Base-by-base conservation (phyloP, 2,329 filamentous ascomycete genomes). In the Emmonsiellopsis sp. region DNA sequence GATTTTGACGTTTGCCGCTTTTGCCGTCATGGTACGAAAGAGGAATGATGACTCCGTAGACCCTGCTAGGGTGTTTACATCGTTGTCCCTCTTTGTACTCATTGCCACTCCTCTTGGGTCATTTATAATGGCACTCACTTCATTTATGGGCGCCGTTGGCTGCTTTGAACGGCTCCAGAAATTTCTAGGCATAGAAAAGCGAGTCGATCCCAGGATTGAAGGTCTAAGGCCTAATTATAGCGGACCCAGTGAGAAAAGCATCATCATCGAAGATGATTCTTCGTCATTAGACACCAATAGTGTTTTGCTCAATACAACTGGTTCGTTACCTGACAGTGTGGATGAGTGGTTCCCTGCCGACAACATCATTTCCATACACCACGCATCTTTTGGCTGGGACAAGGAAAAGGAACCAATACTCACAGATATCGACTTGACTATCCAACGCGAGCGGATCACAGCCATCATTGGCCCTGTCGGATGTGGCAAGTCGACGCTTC, bases 401-500 rank as follows among this genome's bases (percentile, higher is more conserved):
- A 57, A 62, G 5, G 65, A 71, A 21, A 70, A 72, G 44, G 64
- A 68, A 3, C 65, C 75, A 1, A 60, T 69, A 17, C 57, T 78
- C 42, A 69, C 71, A 37, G 63, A 65, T 13, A 69, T 77, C 52
- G 70, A 66, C 6, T 57, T 77, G 36, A 63, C 58, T 6, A 63
- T 77, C 34, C 65, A 71, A 27, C 68, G 68, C 17, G 68, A 68
- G 37, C 73, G 71, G 54, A 67, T 77, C 48, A 75, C 72, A 31
- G 73, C 77, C 61, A 60, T 79, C 8, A 67, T 78, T 53, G 77
- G 76, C 13, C 76, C 77, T 13, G 74, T 77, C 27, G 77, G 75
- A 5, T 77, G 73, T 55, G 77, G 77, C 3, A 80, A 80, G 55
- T 78, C 77, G 17, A 77, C 76, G 3, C 60, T 80, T 4, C 65